These are phyloP conservation scores for Debaryomyces psychrophilus DNA, from an alignment of 1,139 yeast species.

Conservation along the genomic window DNA sequence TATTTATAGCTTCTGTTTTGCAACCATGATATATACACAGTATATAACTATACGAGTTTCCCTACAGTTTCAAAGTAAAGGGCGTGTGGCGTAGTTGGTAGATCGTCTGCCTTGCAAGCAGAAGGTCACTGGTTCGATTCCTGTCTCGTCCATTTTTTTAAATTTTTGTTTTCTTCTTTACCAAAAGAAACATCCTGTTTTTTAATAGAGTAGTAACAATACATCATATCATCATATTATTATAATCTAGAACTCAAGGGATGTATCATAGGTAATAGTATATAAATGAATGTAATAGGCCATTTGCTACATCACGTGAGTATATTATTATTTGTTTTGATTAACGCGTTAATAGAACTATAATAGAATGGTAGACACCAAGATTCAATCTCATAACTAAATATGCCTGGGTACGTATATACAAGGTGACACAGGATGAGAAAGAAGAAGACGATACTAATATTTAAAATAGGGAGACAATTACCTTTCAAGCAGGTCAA, in stretches of 20 bases:
- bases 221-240: neutral
- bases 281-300: too few relatives aligned
- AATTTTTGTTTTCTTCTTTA: neutral
- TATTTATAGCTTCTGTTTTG: neutral
- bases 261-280: too few relatives aligned
- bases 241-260: neutral
- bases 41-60: neutral
- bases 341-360: neutral
- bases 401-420: constrained; percentile 13
- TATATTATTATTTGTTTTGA: neutral
- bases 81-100: constrained; percentile 77
- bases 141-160: constrained; percentile 58
- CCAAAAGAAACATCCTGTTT: too few relatives aligned
- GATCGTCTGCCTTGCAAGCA: constrained; percentile 72
- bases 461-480: constrained; percentile 36
- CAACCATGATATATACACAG: neutral
- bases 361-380: neutral
- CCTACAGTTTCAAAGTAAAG: constrained; percentile 18
- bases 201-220: too few relatives aligned
- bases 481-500: constrained; percentile 66
- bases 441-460: constrained; percentile 26
- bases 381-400: neutral
- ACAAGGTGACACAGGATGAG: neutral
- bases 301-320: constrained; percentile 2
- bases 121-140: constrained; percentile 70